A percentile compares a stretch with the other conserved stretches of the same genome.
Evolutionary conservation across 83 land plant species (phyloP).

Genomic region (Thuja plicata): DNA sequence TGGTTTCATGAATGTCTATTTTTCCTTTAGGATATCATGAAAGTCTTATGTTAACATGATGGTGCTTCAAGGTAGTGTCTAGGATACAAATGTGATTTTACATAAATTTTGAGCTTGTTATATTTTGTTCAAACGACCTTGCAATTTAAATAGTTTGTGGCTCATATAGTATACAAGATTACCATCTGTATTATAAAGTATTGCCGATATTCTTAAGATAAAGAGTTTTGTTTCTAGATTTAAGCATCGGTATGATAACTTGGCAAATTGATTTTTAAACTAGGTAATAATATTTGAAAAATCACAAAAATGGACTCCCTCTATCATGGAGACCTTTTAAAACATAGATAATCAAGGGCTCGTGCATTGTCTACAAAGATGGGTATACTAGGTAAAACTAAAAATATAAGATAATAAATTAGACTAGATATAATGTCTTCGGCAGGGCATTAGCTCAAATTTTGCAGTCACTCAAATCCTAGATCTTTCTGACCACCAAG

Average conservation of each 20-base stretch:
- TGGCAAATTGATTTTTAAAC: not conserved
- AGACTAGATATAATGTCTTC: not conserved
- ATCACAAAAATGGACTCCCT: not conserved
- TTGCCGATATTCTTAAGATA: not conserved
- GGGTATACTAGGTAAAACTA: not conserved
- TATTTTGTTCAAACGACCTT: not conserved
- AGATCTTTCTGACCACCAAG: no score
- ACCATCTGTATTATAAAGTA: no score
- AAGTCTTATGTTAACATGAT: not conserved
- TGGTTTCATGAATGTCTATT: not conserved
- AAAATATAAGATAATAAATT: not conserved
- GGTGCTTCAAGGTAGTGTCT: not conserved
- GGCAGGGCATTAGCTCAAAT: no score
- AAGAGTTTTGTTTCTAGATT: not conserved
- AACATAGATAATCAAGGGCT: not conserved
- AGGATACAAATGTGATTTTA: not conserved
- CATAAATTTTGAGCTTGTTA: not conserved
- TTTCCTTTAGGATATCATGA: not conserved
- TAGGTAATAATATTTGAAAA: not conserved
- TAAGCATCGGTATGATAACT: not conserved
- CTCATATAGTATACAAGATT: not conserved
- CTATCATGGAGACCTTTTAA: not conserved
- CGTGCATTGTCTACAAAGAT: not conserved
- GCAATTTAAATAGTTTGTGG: not conserved
- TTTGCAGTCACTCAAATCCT: no score